These are phyloP conservation scores for Zasmidium citrigriseum DNA, from an alignment of 2,329 filamentous ascomycete genomes.

Conservation along the genomic window DNA sequence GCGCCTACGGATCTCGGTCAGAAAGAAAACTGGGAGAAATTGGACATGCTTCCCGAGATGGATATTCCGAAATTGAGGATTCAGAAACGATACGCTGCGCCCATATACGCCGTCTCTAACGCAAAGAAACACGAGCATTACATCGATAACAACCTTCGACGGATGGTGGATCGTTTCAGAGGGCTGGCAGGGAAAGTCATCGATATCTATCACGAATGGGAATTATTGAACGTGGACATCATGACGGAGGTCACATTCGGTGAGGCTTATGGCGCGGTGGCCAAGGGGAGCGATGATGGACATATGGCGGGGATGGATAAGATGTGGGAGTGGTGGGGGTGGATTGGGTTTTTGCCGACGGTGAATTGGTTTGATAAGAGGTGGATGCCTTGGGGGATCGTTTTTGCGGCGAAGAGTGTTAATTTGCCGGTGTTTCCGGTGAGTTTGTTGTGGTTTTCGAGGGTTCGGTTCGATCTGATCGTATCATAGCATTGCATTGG, in stretches of 20 bases:
- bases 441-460: background rate
- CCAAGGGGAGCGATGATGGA: constrained; percentile 7
- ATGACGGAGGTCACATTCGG: constrained; percentile 12
- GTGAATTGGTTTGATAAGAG: constrained; percentile 12
- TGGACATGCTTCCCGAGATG: constrained; percentile 11
- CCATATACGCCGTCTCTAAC: constrained; percentile 4
- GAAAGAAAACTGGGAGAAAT: background rate
- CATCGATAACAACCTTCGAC: constrained; percentile 3
- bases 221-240: constrained; percentile 9
- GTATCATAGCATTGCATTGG: constrained; percentile 3
- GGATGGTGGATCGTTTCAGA: background rate
- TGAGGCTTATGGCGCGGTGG: constrained; percentile 7
- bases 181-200: background rate
- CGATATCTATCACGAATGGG: constrained; percentile 11
- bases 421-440: constrained; percentile 9
- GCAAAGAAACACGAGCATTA: constrained; percentile 7
- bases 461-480: background rate
- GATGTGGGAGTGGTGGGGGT: constrained; percentile 15
- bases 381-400: constrained; percentile 1
- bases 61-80: constrained; percentile 11
- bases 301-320: constrained; percentile 12
- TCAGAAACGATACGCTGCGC: constrained; percentile 10
- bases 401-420: background rate
- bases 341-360: constrained; percentile 10
- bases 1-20: background rate